Evolutionary conservation across 2,329 filamentous ascomycete species (phyloP).

Genomic region (Arthrinium puccinioides): DNA sequence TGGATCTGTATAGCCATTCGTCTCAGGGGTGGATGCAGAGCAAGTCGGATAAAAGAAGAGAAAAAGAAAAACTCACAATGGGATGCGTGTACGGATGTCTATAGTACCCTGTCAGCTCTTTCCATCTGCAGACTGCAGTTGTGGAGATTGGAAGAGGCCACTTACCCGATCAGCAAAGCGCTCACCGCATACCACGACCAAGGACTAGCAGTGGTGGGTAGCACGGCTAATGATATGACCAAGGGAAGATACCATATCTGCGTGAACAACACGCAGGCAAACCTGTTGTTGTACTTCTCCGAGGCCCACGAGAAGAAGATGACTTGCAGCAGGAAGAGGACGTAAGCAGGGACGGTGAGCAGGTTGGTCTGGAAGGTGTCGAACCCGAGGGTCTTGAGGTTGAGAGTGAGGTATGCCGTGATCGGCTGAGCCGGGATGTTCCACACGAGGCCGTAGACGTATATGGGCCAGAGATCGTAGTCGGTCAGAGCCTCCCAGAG

Average conservation of each 20-base stretch:
- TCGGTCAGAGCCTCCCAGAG: conserved; percentile 43
- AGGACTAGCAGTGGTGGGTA: conserved; percentile 22
- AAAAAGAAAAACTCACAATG: conserved; percentile 17
- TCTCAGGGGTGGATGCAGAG: no score
- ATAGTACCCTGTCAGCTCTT: background rate
- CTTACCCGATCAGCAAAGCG: conserved; percentile 34
- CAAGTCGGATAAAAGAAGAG: conserved; percentile 14
- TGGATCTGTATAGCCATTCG: no score
- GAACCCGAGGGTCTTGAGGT: conserved; percentile 10
- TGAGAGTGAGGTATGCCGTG: conserved; percentile 10
- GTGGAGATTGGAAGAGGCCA: background rate
- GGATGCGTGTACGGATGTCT: conserved; percentile 32
- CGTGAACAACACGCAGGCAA: conserved; percentile 23
- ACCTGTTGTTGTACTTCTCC: conserved; percentile 30
- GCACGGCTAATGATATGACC: conserved; percentile 35
- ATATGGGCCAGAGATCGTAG: conserved; percentile 52
- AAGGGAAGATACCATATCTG: conserved; percentile 46
- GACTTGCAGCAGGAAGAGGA: conserved; percentile 30
- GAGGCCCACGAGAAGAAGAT: conserved; percentile 35
- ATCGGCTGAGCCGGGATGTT: conserved; percentile 17
- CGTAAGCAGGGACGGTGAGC: conserved; percentile 43
- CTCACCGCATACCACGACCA: conserved; percentile 41
- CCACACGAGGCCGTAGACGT: conserved; percentile 31
- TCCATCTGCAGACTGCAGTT: fast-evolving
- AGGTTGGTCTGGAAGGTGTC: conserved; percentile 32